Evolutionary conservation across 169 alveolate genomes (phyloP).

Genomic region (Plasmodium gonderi): DNA sequence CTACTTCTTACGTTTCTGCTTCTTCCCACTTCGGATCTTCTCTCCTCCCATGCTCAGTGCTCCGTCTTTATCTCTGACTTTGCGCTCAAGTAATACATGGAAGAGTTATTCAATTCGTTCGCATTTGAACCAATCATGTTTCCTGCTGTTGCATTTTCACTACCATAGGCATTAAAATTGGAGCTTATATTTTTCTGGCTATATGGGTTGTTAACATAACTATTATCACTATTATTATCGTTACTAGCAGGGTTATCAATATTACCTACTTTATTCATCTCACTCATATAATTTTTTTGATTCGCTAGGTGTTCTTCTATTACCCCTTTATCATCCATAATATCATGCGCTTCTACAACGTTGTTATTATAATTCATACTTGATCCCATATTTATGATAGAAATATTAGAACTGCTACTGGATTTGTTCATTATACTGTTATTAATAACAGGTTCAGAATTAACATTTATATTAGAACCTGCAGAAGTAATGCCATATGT

Average conservation of each 20-base stretch:
- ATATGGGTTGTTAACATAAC: constrained; percentile 17
- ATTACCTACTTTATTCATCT: background rate
- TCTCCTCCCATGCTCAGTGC: constrained; percentile 18
- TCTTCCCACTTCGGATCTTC: too few species aligned
- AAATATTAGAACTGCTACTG: too few species aligned
- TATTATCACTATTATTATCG: background rate
- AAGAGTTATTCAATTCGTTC: constrained; percentile 12
- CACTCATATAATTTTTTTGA: background rate
- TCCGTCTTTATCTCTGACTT: constrained; percentile 58
- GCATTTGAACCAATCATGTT: constrained; percentile 2
- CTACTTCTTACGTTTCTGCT: background rate
- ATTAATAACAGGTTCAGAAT: background rate
- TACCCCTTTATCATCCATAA: background rate
- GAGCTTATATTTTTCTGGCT: constrained; percentile 1
- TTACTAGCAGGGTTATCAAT: background rate
- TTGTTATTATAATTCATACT: background rate
- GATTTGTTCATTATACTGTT: background rate
- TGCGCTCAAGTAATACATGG: constrained; percentile 38
- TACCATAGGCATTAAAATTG: constrained; percentile 12
- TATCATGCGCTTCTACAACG: background rate
- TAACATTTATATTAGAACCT: background rate
- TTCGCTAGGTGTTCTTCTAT: background rate
- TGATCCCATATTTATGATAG: background rate
- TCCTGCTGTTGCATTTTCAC: constrained; percentile 24
- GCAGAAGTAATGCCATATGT: background rate